Evolutionary conservation across 805 yeast genomes (phyloP).

Genomic region (Suhomyces sp.): DNA sequence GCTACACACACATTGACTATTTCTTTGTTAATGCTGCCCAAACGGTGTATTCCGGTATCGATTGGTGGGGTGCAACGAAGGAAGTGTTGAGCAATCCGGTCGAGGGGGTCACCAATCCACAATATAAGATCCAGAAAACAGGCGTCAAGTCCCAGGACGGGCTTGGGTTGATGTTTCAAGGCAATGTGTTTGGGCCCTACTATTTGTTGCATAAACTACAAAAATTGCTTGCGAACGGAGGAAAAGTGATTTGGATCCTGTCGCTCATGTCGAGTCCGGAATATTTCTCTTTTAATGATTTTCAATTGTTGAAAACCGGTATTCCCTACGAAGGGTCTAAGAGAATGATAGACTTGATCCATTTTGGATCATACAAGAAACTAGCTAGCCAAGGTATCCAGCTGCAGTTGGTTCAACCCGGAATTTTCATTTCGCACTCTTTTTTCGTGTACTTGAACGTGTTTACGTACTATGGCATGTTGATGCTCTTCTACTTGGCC

Average conservation of each 20-base stretch:
- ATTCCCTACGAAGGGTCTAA: conserved; percentile 92
- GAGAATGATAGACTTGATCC: conserved; percentile 78
- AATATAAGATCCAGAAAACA: conserved; percentile 75
- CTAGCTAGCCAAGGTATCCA: conserved; percentile 48
- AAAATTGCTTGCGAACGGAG: conserved; percentile 56
- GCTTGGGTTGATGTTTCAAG: conserved; percentile 86
- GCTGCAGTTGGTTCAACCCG: conserved; percentile 88
- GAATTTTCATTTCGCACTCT: conserved; percentile 83
- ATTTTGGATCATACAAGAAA: conserved; percentile 60
- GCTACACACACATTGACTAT: conserved; percentile 69
- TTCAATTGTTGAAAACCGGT: conserved; percentile 61
- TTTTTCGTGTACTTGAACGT: conserved; percentile 73
- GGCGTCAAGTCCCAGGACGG: conserved; percentile 79
- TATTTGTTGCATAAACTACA: conserved; percentile 68
- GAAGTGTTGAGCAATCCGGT: conserved; percentile 68
- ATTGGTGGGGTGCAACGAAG: conserved; percentile 75
- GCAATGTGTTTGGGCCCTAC: conserved; percentile 95
- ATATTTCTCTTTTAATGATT: conserved; percentile 68
- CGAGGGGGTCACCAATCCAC: conserved; percentile 83
- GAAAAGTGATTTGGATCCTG: conserved; percentile 82
- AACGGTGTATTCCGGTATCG: conserved; percentile 81
- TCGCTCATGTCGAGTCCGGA: conserved; percentile 78
- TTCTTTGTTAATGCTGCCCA: conserved; percentile 87
- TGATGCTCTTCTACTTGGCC: conserved; percentile 76
- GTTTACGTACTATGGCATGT: conserved; percentile 83